phyloP scores from a whole-genome alignment of 768 basidiomycete species.

The Tulasnella sp. region DNA sequence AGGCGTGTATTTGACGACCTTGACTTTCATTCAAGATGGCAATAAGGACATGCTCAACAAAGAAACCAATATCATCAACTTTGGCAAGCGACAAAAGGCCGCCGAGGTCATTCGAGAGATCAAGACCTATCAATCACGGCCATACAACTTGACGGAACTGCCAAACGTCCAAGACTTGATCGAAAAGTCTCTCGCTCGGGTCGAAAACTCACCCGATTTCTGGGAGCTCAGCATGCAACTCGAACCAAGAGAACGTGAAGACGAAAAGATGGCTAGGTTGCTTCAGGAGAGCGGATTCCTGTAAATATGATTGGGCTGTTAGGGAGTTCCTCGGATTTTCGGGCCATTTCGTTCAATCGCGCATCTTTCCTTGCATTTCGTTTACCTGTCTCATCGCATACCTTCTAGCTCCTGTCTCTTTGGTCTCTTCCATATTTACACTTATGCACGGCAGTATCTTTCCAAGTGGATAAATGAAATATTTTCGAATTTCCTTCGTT shows the following conservation, averaged over 20 bases:
- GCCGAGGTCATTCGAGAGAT: constrained; percentile 97
- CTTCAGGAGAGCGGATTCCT: constrained; percentile 83
- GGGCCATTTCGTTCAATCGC: background rate
- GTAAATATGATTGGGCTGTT: constrained; percentile 23
- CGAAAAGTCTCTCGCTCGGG: constrained; percentile 63
- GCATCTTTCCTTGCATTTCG: background rate
- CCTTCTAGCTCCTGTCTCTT: background rate
- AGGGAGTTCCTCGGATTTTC: background rate
- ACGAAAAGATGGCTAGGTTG: constrained; percentile 89
- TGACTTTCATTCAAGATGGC: constrained; percentile 98
- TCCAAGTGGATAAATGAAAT: background rate
- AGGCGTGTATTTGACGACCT: constrained; percentile 92
- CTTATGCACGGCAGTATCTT: background rate
- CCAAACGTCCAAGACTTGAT: constrained; percentile 60
- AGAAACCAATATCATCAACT: constrained; percentile 71
- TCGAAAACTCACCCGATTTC: constrained; percentile 47
- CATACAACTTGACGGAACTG: constrained; percentile 73
- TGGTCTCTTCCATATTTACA: background rate
- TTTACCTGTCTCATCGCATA: background rate
- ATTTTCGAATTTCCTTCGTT: background rate
- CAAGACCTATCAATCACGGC: constrained; percentile 85
- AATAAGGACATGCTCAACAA: constrained; percentile 68
- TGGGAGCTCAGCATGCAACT: constrained; percentile 79
- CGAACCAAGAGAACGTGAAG: constrained; percentile 90
- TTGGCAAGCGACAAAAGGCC: constrained; percentile 87